These are phyloP conservation scores for Heterobasidion annosum DNA, from an alignment of 1,284 basidiomycete genomes.

Conservation along the genomic window DNA sequence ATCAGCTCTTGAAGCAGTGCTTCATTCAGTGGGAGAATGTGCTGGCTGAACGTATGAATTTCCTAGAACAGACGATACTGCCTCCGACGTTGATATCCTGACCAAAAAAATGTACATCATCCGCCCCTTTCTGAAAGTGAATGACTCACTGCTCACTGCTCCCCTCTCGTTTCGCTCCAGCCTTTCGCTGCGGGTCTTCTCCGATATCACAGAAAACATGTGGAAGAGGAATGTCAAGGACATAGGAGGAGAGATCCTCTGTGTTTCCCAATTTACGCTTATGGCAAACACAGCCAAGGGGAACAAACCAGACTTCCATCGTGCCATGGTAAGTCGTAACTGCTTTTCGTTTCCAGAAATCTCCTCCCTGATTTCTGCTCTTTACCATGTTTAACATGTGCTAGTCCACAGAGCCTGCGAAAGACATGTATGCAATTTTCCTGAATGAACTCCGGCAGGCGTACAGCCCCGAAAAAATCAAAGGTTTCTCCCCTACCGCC, in stretches of 20 bases:
- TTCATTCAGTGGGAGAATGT: conserved; percentile 8
- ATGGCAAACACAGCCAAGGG: conserved; percentile 84
- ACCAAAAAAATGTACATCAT: conserved; percentile 69
- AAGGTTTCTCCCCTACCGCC: conserved; percentile 41
- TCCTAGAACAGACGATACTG: conserved; percentile 61
- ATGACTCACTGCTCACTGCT: not conserved
- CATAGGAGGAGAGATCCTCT: conserved; percentile 78
- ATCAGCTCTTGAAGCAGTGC: conserved; percentile 12
- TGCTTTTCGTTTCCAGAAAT: conserved; percentile 2
- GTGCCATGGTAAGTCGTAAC: conserved; percentile 62
- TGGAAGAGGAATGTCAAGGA: conserved; percentile 85
- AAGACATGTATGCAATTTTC: conserved; percentile 64
- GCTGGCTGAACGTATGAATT: conserved; percentile 13
- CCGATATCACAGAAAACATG: conserved; percentile 51
- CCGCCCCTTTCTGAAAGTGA: too few species aligned
- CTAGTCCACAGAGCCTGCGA: conserved; percentile 61
- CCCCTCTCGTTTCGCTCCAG: conserved; percentile 23
- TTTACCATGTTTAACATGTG: conserved; percentile 5
- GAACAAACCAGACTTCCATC: conserved; percentile 85
- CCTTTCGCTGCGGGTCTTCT: conserved; percentile 66
- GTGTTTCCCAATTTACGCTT: conserved; percentile 88
- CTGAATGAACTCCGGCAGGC: conserved; percentile 53
- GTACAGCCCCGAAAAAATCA: conserved; percentile 69
- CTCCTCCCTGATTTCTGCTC: not conserved
- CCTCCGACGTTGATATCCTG: conserved; percentile 58